Conservation (phyloP, 176 grass and related monocot genomes). For the Phragmites australis region DNA sequence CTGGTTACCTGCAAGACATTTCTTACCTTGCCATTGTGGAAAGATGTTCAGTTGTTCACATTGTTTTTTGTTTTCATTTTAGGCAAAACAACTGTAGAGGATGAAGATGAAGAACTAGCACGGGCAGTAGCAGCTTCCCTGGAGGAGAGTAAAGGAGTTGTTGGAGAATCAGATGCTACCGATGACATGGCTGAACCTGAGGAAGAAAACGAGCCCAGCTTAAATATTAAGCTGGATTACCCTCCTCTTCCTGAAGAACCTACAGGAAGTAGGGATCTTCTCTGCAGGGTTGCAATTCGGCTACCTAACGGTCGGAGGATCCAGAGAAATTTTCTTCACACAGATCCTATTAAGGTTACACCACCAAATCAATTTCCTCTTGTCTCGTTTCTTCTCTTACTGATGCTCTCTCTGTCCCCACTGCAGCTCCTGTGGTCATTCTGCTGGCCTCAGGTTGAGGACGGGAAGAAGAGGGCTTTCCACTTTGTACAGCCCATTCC, state of each 20-base stretch:
- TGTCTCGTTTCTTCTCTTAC: neutral
- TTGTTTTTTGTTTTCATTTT: slow-evolving; percentile 2
- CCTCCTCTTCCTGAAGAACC: slow-evolving; percentile 85
- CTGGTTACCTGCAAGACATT: neutral
- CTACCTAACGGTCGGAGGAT: slow-evolving; percentile 72
- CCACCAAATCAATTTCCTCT: neutral
- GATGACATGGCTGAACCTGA: slow-evolving; percentile 35
- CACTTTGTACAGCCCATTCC: slow-evolving; percentile 78
- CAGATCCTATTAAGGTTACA: slow-evolving; percentile 75
- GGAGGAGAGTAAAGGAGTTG: slow-evolving; percentile 46
- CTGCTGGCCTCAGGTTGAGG: slow-evolving; percentile 62
- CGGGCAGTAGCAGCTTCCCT: slow-evolving; percentile 63
- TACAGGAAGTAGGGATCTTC: slow-evolving; percentile 63
- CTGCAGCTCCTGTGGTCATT: slow-evolving; percentile 88
- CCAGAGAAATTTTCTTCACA: slow-evolving; percentile 75
- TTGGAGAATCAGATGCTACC: neutral
- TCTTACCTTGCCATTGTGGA: neutral
- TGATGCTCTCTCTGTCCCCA: neutral
- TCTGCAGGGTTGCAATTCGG: slow-evolving; percentile 80
- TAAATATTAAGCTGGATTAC: slow-evolving; percentile 53
- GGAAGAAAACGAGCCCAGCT: slow-evolving; percentile 41
- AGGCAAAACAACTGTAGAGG: slow-evolving; percentile 52
- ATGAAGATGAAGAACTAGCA: slow-evolving; percentile 72
- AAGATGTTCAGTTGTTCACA: neutral
- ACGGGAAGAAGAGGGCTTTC: slow-evolving; percentile 53